Conservation (phyloP, 768 basidiomycete genomes). For the Termitomyces heimii region DNA sequence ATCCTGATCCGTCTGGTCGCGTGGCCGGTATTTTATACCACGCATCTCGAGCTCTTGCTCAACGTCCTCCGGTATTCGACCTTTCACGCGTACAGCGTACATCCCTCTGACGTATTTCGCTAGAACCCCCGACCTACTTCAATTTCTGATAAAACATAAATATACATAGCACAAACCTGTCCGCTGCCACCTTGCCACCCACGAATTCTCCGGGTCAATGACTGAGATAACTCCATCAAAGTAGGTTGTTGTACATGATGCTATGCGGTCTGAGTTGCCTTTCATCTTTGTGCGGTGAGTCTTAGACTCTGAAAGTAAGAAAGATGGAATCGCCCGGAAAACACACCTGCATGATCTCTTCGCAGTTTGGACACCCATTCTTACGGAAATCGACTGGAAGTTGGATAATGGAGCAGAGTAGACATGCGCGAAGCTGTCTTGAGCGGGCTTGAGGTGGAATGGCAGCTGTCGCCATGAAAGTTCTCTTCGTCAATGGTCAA, state of each 20-base stretch:
- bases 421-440: constrained; percentile 81
- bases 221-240: constrained; percentile 92
- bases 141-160: neutral
- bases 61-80: constrained; percentile 80
- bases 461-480: constrained; percentile 18
- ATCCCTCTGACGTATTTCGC: constrained; percentile 89
- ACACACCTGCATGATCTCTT: constrained; percentile 85
- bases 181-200: constrained; percentile 97
- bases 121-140: constrained; percentile 21
- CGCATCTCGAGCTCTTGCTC: constrained; percentile 73
- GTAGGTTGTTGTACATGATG: constrained; percentile 83
- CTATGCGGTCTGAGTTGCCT: constrained; percentile 76
- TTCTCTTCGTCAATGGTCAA: neutral
- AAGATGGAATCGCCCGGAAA: neutral
- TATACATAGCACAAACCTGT: constrained; percentile 67
- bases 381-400: constrained; percentile 77
- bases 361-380: constrained; percentile 94
- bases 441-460: constrained; percentile 59
- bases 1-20: constrained; percentile 76
- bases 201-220: constrained; percentile 80
- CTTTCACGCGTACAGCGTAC: constrained; percentile 89
- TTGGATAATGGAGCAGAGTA: constrained; percentile 90
- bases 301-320: neutral
- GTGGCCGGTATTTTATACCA: constrained; percentile 79
- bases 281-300: constrained; percentile 58